Base-by-base conservation (phyloP, 148 eudicot species). In the Talinum fruticosum region DNA sequence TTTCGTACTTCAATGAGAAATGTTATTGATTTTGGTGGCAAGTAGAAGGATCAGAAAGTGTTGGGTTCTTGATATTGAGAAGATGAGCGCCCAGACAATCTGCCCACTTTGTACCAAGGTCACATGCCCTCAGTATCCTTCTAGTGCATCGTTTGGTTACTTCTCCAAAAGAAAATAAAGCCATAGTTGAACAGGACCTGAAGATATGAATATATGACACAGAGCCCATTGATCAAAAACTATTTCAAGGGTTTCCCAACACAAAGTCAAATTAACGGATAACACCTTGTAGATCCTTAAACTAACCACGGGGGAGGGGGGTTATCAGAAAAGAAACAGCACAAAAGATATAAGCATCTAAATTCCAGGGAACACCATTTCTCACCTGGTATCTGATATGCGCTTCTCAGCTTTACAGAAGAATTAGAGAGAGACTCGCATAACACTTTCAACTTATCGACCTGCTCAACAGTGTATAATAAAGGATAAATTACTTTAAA, bases 381-480 rank as follows among this genome's bases (percentile, higher is more conserved):
- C 75, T 79, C 83, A 96, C 99, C 97, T 93, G 85, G 91, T 78
- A 74, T 96, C 99, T 62, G 87, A 84, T 67, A 91, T 88, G 79
- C 97, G 92, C 81, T 96, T 93, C 87, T 93, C 95, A 74, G 99
- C 86, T 86, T 93, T 67, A 84, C 65, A 47, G 91, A 80, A 79
- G 99, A 96, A 82, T 87, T 93, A 62, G 92, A 87, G 34, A 96
- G 97, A 71, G 99, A 96, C 78, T 91, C 99, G 19, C 88, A 89
- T 77, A 96, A 83, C 64, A 93, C 93, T 84, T 93, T 96, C 87
- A 96, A 75, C 88, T 96, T 96, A 81, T 93, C 99, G 76, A 96
- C 88, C 99, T 95, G 90, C 69, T 32, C 45, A 77, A 62, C 30
- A 45, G 19, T 44, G 71, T 16, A 14, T 15, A 54, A 74, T 44